Base-by-base conservation (phyloP, 2,329 filamentous ascomycete genomes). In the Pestalotiopsis sp. region DNA sequence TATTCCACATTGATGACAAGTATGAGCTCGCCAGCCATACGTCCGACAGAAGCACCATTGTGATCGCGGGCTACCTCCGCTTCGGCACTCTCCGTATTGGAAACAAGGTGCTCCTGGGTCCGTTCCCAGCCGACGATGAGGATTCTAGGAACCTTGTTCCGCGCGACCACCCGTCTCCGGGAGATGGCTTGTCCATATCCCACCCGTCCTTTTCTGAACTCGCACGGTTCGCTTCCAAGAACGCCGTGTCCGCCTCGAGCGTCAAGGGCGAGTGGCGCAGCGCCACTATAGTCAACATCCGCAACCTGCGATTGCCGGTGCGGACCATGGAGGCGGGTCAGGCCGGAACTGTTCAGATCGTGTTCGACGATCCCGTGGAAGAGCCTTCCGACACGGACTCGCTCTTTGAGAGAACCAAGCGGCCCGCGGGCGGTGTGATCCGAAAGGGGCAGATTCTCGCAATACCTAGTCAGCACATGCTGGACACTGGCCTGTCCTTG, bases 1-100 rank as follows among this genome's bases (percentile, higher is more conserved):
- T 98, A 2, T 98, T 98, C 75, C 93, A 98, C 76, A 88, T 98
- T 27, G 95, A 98, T 77, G 95, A 98, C 73, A 90, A 94, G 1
- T 98, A 97, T 78, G 92, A 88, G 69, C 87, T 95, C 14, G 76
- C 66, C 12, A 70, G 68, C 1, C 38, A 70, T 36, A 71, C 69
- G 23, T 63, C 70, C 17, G 73, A 71, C 17, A 78, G 78, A 41
- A 79, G 70, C 74, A 83, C 67, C 76, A 83, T 68, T 74, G 93
- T 99, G 14, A 87, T 98, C 5, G 95, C 94, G 57, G 95, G 95
- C 0, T 89, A 96, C 71, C 84, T 98, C 13, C 90, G 92, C n/a
- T 92, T 92, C 72, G 95, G 95, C 4, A 87, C 84, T 41, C 82
- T 98, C 27, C 90, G 89, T 0, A 88, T 97, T 20, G 94, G 95